phyloP scores from a whole-genome alignment of 140 eudicot species.

The Cichorium intybus region DNA sequence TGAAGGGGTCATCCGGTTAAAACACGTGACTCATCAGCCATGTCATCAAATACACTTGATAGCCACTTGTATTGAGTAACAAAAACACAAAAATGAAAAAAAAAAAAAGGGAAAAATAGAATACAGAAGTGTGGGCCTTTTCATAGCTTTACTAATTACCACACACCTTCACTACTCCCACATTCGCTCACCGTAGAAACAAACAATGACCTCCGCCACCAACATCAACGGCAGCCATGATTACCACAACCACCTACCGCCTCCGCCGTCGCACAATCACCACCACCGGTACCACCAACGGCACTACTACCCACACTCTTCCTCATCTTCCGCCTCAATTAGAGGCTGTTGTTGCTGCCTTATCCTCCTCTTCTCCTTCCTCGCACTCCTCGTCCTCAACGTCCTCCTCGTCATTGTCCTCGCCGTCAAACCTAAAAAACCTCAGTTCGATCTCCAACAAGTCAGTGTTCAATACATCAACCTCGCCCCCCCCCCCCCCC shows the following conservation, averaged over 20 bases:
- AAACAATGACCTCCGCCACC: not conserved
- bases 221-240: not conserved
- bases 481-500: slow-evolving; percentile 45
- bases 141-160: slow-evolving; percentile 1
- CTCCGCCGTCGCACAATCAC: slow-evolving; percentile 4
- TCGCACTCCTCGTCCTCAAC: slow-evolving; percentile 58
- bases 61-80: too few species aligned
- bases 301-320: slow-evolving; percentile 28
- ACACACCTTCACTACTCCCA: slow-evolving; percentile 9
- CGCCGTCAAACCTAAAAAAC: slow-evolving; percentile 87
- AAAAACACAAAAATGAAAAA: too few species aligned
- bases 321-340: slow-evolving; percentile 59
- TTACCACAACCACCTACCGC: slow-evolving; percentile 6
- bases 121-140: not conserved
- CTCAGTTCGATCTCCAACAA: slow-evolving; percentile 79
- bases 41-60: too few species aligned
- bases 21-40: too few species aligned
- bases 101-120: not conserved
- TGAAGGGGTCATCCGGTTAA: too few species aligned
- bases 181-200: not conserved
- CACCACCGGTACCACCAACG: slow-evolving; percentile 18
- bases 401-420: slow-evolving; percentile 69
- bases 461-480: slow-evolving; percentile 81
- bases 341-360: slow-evolving; percentile 96
- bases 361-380: slow-evolving; percentile 79